Evolutionary conservation across 2,329 filamentous ascomycete genomes (phyloP).

Genomic region (Aspergillus pseudotamarii): DNA sequence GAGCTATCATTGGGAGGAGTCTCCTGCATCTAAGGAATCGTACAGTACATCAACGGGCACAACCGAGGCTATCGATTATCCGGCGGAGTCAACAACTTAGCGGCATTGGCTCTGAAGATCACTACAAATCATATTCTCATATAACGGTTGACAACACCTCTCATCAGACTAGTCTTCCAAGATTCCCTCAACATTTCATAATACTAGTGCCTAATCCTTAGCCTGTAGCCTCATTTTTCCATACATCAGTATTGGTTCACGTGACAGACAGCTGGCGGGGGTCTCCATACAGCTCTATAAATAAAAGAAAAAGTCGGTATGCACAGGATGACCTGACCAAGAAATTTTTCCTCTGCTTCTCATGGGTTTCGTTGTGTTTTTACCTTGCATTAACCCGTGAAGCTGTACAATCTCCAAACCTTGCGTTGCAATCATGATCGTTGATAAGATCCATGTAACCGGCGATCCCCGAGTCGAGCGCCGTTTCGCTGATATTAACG

Average conservation of each 20-base stretch:
- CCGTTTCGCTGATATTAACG: constrained; percentile 65
- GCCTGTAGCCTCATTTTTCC: constrained; percentile 14
- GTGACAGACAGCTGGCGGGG: constrained; percentile 23
- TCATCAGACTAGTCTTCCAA: background rate
- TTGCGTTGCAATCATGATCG: constrained; percentile 44
- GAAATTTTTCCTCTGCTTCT: background rate
- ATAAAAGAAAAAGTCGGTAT: constrained; percentile 15
- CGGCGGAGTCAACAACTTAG: constrained; percentile 8
- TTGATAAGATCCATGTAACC: constrained; percentile 64
- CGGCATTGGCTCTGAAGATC: constrained; percentile 4
- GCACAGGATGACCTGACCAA: background rate
- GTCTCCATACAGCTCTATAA: constrained; percentile 16
- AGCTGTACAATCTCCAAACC: background rate
- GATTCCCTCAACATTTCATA: background rate
- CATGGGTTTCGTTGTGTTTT: background rate
- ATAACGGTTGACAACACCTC: background rate
- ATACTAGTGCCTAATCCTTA: constrained; percentile 9
- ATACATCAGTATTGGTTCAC: constrained; percentile 16
- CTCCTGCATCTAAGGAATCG: background rate
- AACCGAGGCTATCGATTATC: constrained; percentile 19
- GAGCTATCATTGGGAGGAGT: constrained; percentile 2
- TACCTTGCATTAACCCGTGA: constrained; percentile 3
- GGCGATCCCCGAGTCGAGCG: constrained; percentile 69
- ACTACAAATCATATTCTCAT: constrained; percentile 6
- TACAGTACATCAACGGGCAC: constrained; percentile 6